A percentile compares a stretch with the other conserved stretches of the same genome.
Conservation (phyloP, 2,329 filamentous ascomycete genomes). For the Trematosphaeria pertusa region DNA sequence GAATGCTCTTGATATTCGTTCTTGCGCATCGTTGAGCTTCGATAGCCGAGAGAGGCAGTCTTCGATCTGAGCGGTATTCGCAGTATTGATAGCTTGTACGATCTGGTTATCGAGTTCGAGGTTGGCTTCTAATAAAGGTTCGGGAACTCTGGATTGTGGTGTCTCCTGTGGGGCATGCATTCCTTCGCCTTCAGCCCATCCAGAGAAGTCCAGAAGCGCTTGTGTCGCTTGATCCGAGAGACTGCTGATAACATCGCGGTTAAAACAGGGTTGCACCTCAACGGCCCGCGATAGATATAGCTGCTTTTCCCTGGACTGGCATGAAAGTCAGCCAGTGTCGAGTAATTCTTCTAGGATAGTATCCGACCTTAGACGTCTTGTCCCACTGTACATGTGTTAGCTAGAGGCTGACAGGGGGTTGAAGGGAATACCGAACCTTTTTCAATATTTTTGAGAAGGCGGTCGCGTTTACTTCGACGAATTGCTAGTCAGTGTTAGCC, state of each 20-base stretch:
- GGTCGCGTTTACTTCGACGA: slow-evolving; percentile 96
- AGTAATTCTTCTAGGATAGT: slow-evolving; percentile 20
- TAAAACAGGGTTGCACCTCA: slow-evolving; percentile 98
- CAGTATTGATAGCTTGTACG: slow-evolving; percentile 82
- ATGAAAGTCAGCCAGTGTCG: slow-evolving; percentile 41
- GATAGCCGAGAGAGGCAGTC: slow-evolving; percentile 80
- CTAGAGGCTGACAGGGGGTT: slow-evolving; percentile 10
- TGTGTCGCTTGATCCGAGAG: slow-evolving; percentile 96
- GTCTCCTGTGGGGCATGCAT: slow-evolving; percentile 67
- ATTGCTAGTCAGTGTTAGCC: slow-evolving; percentile 69
- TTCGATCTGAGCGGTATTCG: slow-evolving; percentile 77
- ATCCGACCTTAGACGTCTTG: slow-evolving; percentile 87
- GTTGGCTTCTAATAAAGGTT: slow-evolving; percentile 68
- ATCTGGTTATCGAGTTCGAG: slow-evolving; percentile 89
- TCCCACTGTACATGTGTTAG: slow-evolving; percentile 75
- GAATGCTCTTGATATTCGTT: slow-evolving; percentile 88
- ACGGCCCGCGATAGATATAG: slow-evolving; percentile 94
- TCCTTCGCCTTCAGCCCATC: slow-evolving; percentile 96
- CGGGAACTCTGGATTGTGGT: slow-evolving; percentile 37
- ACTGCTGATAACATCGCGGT: slow-evolving; percentile 94
- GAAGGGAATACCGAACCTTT: slow-evolving; percentile 65
- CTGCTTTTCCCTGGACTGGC: slow-evolving; percentile 90
- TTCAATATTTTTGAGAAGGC: slow-evolving; percentile 99
- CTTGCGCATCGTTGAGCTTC: slow-evolving; percentile 67
- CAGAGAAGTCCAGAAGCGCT: slow-evolving; percentile 91